Evolutionary conservation across 2,329 filamentous ascomycete genomes (phyloP).

Genomic region (Fonsecaea multimorphosa): DNA sequence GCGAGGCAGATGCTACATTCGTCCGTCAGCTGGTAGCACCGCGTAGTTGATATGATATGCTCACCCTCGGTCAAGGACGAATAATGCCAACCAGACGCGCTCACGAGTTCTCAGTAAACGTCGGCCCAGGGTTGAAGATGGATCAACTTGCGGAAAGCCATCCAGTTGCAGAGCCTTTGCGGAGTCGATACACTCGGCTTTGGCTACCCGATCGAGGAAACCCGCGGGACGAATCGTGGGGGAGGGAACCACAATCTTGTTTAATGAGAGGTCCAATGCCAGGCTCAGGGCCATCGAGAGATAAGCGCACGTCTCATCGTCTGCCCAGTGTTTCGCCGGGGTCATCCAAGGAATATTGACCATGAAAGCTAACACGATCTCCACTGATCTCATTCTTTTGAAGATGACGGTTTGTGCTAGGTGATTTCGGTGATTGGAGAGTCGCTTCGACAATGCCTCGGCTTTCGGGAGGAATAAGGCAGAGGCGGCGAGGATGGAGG

Average conservation of each 20-base stretch:
- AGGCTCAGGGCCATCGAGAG: constrained; percentile 73
- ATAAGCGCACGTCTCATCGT: constrained; percentile 75
- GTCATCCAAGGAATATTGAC: constrained; percentile 78
- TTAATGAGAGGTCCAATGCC: constrained; percentile 71
- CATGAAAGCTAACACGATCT: constrained; percentile 77
- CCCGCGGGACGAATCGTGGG: constrained; percentile 53
- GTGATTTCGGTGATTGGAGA: constrained; percentile 68
- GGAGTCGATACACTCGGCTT: constrained; percentile 73
- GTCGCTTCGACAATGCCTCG: constrained; percentile 67
- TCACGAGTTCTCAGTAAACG: constrained; percentile 69
- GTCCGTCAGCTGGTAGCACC: constrained; percentile 23
- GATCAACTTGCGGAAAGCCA: constrained; percentile 69
- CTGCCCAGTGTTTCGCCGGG: constrained; percentile 69
- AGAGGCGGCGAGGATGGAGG: constrained; percentile 71
- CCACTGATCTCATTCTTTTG: constrained; percentile 70
- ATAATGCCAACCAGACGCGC: constrained; percentile 72
- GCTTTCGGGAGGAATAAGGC: constrained; percentile 70
- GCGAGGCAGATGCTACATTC: constrained; percentile 65
- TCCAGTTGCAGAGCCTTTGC: constrained; percentile 70
- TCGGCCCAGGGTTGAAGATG: constrained; percentile 64
- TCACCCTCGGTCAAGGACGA: constrained; percentile 71
- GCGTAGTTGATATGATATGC: constrained; percentile 41
- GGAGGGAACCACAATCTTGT: constrained; percentile 70
- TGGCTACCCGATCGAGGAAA: constrained; percentile 59
- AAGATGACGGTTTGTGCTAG: constrained; percentile 68